Evolutionary conservation across 257 asterid genomes (phyloP).

Genomic region (Ocimum tenuiflorum): DNA sequence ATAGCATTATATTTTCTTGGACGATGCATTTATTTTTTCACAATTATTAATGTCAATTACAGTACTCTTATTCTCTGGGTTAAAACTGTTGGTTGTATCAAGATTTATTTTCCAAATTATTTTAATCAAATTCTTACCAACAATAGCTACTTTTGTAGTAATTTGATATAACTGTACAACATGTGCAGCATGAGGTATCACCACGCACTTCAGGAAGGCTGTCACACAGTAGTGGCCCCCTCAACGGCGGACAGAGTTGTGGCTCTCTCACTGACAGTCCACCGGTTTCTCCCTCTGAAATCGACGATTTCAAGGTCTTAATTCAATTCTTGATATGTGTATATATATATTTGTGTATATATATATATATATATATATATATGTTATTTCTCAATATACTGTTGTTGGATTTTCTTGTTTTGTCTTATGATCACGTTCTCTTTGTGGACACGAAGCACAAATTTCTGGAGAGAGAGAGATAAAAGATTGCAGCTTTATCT

Average conservation of each 20-base stretch:
- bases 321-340: neutral
- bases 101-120: slow-evolving; percentile 8
- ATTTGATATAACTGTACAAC: slow-evolving; percentile 16
- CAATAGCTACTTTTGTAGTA: neutral
- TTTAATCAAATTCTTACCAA: neutral
- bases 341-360: neutral
- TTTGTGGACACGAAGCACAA: slow-evolving; percentile 34
- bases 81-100: slow-evolving; percentile 4
- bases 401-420: neutral
- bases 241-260: slow-evolving; percentile 15
- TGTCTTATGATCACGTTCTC: slow-evolving; percentile 14
- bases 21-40: slow-evolving; percentile 2
- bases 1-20: slow-evolving; percentile 29
- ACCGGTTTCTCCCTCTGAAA: slow-evolving; percentile 84
- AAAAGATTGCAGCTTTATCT: slow-evolving; percentile 29
- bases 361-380: no score
- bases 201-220: slow-evolving; percentile 96
- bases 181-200: slow-evolving; percentile 87
- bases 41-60: neutral
- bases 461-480: slow-evolving; percentile 30
- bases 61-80: slow-evolving; percentile 22
- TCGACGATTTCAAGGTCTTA: slow-evolving; percentile 72
- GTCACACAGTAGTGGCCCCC: slow-evolving; percentile 97
- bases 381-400: no score
- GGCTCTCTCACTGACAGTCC: slow-evolving; percentile 95